phyloP scores from a whole-genome alignment of 2,329 filamentous ascomycete genomes.

The Grosmannia penicillata region DNA sequence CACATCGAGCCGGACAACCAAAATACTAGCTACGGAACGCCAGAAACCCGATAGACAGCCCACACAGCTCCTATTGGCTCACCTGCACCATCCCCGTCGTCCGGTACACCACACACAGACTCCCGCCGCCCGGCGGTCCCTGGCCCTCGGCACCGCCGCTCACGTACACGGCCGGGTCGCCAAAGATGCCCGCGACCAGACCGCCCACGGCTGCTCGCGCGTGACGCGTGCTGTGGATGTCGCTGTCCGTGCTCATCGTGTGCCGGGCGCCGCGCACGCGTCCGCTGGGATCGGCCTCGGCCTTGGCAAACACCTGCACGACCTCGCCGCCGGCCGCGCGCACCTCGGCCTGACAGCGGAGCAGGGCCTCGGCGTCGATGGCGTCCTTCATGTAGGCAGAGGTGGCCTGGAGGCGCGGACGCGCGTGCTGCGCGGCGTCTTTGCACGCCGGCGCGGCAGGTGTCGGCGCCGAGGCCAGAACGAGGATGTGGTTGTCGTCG shows the following conservation, averaged over 20 bases:
- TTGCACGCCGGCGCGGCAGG: too few species aligned
- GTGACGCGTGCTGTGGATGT: conserved; percentile 16
- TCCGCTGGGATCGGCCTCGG: conserved; percentile 16
- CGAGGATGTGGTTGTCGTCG: conserved; percentile 17
- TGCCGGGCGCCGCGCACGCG: conserved; percentile 14
- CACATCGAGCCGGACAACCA: too few species aligned
- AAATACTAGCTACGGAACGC: too few species aligned
- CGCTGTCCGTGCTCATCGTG: conserved; percentile 16
- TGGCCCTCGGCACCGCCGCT: conserved; percentile 18
- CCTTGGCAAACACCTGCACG: conserved; percentile 17
- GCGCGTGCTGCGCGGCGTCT: too few species aligned
- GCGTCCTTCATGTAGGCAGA: conserved; percentile 15
- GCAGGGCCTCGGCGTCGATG: conserved; percentile 13
- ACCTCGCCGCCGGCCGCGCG: conserved; percentile 10
- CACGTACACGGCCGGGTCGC: conserved; percentile 16
- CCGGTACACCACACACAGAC: conserved; percentile 16
- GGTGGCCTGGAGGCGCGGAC: conserved; percentile 9
- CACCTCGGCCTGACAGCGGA: conserved; percentile 10
- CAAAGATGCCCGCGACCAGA: conserved; percentile 15
- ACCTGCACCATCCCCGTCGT: too few species aligned
- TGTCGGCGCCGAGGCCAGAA: conserved; percentile 14
- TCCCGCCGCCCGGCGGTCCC: conserved; percentile 16
- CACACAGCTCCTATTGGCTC: too few species aligned
- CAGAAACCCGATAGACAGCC: too few species aligned
- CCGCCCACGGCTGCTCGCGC: conserved; percentile 18